Evolutionary conservation across 2,329 filamentous ascomycete genomes (phyloP), one percentile per base, ranked within the genome.

Genomic region (Fusarium algeriense): DNA sequence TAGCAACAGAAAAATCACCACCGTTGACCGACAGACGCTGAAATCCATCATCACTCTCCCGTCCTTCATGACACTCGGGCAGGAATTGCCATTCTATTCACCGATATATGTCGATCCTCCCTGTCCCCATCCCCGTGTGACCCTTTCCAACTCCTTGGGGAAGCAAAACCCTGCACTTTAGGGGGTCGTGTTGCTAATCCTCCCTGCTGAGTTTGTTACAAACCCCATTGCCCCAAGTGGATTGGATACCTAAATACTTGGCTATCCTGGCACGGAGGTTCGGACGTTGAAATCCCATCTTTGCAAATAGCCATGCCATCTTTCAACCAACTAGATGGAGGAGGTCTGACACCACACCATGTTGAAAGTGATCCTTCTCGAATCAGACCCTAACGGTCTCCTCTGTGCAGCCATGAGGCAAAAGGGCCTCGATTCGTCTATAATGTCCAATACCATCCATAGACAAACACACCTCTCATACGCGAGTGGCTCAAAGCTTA

Each of bases 401-500:
- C 46, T 32, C 37, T 56, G 65, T 67, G 69, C 60, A 30, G 40
- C 46, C 41, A 43, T 56, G 37, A 49, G 37, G 28, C 44, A 56
- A 58, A 60, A 58, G 23, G 48, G 37, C 26, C 40, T 57, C 59
- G 40, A 45, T 53, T 61, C 48, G 32, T 65, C 65, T 55, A 37
- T 54, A 52, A 67, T 53, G 30, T 28, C 37, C 32, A 45, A 48
- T 57, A 34, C 52, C 54, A 55, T 56, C 58, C 46, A 52, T 64
- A 61, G 59, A 32, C 59, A 64, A 63, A 67, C 64, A 53, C 50
- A 20, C 43, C 26, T 30, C 30, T 46, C 59, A 48, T 45, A 61
- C 50, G 50, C 49, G 62, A 62, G 50, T 60, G 50, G 60, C 38
- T 60, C 45, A 43, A 40, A 67, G 54, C 54, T 62, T 74, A 75